A percentile compares a stretch with the other conserved stretches of the same genome.
Conservation (phyloP, 768 basidiomycete genomes). For the Collybia nuda region DNA sequence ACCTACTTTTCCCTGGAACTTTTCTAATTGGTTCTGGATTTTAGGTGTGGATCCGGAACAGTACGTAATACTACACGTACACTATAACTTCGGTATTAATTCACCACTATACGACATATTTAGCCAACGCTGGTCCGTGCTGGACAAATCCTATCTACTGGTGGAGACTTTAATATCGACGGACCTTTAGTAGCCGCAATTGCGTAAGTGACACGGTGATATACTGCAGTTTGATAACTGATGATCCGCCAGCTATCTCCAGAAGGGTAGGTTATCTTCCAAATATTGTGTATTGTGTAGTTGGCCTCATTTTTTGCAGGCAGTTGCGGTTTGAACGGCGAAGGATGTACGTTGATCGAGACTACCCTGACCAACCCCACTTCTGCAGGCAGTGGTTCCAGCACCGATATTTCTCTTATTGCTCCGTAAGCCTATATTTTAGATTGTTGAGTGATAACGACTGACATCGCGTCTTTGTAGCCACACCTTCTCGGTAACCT, state of each 20-base stretch:
- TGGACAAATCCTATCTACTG: slow-evolving; percentile 25
- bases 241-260: not conserved
- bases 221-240: not conserved
- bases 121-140: slow-evolving; percentile 26
- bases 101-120: not conserved
- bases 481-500: slow-evolving; percentile 31
- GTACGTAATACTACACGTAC: not conserved
- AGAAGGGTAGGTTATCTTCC: not conserved
- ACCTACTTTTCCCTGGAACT: no score
- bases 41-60: slow-evolving; percentile 13
- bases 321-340: slow-evolving; percentile 32
- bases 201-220: slow-evolving; percentile 20
- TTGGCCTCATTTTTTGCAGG: slow-evolving; percentile 15
- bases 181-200: slow-evolving; percentile 28
- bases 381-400: slow-evolving; percentile 29
- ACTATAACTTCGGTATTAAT: not conserved
- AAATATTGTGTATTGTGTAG: not conserved
- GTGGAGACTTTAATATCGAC: slow-evolving; percentile 21
- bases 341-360: slow-evolving; percentile 33
- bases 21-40: no score
- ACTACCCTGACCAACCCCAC: slow-evolving; percentile 30
- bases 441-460: not conserved
- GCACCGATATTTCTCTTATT: slow-evolving; percentile 32
- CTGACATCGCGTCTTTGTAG: slow-evolving; percentile 7
- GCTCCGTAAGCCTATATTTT: slow-evolving; percentile 22